Evolutionary conservation across 306 rosid species (phyloP).

Genomic region (Vicia villosa): DNA sequence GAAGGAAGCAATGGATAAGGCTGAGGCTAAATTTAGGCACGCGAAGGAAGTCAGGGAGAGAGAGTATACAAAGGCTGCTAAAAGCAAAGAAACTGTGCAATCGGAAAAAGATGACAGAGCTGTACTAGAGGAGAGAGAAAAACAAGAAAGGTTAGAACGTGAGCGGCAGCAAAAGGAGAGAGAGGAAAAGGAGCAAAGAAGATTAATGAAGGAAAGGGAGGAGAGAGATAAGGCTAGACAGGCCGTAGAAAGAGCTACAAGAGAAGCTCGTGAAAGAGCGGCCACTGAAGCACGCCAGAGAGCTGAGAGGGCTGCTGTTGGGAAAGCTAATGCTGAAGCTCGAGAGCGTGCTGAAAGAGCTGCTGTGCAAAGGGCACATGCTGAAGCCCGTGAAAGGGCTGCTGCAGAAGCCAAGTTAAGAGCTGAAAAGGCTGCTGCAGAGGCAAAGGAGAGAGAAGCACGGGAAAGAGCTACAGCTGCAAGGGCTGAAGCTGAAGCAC

Average conservation of each 20-base stretch:
- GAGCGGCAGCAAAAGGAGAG: slow-evolving; percentile 69
- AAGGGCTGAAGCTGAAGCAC: slow-evolving; percentile 73
- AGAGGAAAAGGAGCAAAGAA: slow-evolving; percentile 68
- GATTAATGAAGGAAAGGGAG: slow-evolving; percentile 64
- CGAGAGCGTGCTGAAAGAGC: slow-evolving; percentile 96
- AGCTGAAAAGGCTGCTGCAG: slow-evolving; percentile 70
- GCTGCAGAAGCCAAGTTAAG: slow-evolving; percentile 82
- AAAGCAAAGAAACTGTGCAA: slow-evolving; percentile 68
- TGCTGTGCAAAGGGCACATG: slow-evolving; percentile 96
- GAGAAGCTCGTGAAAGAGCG: slow-evolving; percentile 99
- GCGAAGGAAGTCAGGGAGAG: slow-evolving; percentile 94
- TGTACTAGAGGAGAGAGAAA: slow-evolving; percentile 58
- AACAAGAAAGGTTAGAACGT: slow-evolving; percentile 62
- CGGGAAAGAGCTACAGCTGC: slow-evolving; percentile 50
- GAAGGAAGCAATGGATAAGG: slow-evolving; percentile 98
- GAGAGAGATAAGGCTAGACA: slow-evolving; percentile 82
- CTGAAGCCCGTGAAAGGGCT: slow-evolving; percentile 98
- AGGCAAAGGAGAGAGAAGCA: slow-evolving; percentile 51
- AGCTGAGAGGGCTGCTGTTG: slow-evolving; percentile 93
- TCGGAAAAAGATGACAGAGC: slow-evolving; percentile 69
- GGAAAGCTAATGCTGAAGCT: slow-evolving; percentile 82
- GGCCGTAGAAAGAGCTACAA: slow-evolving; percentile 97
- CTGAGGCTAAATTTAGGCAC: slow-evolving; percentile 91
- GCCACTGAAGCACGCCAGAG: slow-evolving; percentile 73
- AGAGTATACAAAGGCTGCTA: slow-evolving; percentile 69